Conservation (phyloP, 2,329 filamentous ascomycete species). For the Fusarium udum region DNA sequence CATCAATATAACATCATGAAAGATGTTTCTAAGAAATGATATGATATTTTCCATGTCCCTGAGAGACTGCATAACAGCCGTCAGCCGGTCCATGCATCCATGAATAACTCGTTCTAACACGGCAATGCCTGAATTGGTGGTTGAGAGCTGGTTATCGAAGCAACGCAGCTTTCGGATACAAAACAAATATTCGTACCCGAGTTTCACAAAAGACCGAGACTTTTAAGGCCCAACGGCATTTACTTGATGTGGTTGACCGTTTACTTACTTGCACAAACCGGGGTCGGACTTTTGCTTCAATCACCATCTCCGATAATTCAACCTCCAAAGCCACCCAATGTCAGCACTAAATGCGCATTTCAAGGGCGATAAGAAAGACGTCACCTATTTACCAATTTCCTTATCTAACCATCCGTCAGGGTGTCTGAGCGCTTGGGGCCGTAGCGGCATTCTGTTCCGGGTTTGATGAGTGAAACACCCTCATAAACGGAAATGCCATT, state of each 20-base stretch:
- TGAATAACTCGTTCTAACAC: neutral
- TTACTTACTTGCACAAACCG: neutral
- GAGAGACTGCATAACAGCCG: neutral
- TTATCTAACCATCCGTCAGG: neutral
- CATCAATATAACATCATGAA: neutral
- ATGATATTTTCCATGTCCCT: neutral
- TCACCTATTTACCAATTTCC: neutral
- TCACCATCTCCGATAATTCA: neutral
- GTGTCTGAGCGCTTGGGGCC: neutral
- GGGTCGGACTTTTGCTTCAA: conserved; percentile 15
- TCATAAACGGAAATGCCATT: neutral
- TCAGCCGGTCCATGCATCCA: neutral
- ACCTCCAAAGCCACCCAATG: neutral
- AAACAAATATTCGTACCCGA: neutral
- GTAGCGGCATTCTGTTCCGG: neutral
- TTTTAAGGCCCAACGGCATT: neutral
- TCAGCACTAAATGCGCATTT: neutral
- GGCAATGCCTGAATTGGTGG: neutral
- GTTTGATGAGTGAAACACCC: neutral
- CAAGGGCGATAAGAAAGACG: neutral
- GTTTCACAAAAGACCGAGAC: neutral
- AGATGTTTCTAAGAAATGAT: neutral
- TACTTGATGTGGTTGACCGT: neutral
- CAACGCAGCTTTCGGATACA: neutral
- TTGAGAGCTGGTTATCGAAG: neutral